Evolutionary conservation across 2,329 filamentous ascomycete genomes (phyloP), one percentile per base, ranked within the genome.

Genomic region (Colletotrichum chrysophilum): DNA sequence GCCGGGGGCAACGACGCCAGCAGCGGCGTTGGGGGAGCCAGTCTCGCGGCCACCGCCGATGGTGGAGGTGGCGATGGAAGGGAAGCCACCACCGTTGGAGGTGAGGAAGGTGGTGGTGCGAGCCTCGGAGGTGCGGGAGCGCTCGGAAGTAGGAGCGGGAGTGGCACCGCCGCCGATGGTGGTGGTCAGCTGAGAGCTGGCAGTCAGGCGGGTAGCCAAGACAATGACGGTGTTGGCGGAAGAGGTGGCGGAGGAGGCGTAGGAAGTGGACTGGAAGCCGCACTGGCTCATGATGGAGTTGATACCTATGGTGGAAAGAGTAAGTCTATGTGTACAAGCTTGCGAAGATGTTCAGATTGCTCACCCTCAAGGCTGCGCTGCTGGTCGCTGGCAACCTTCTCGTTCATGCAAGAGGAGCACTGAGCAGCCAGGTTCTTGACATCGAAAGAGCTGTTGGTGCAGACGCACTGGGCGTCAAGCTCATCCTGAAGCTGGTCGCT

Each of bases 321-420:
- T 26, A 18, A 14, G 32, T n/a, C 5, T 28, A 7, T 18, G 24
- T 10, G 18, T 52, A 5, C 4, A 26, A 36, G 21, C 12, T 14
- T 24, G 9, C 9, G 13, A 24, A 66, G 8, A 21, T 18, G 10
- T 4, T 30, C 7, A 10, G 5, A 10, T n/a, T 12, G 26, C 69
- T n/a, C 43, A 76, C 74, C 74, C 70, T 76, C 74, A 34, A 76
- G 74, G 70, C 74, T 76, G 24, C 74, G 74, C 74, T 76, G 74
- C 74, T 78, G 71, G 68, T 74, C 75, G 66, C 62, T 61, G 56
- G 68, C 67, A 62, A 72, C 65, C 74, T 82, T 83, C 80, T 86
- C 81, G 38, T 79, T 78, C 75, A 87, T 83, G 76, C 85, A 87
- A 70, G 80, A 81, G 66, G 82, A 80, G 75, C 85, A 87, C 74